Conservation (phyloP, 495 filamentous ascomycete genomes). For the Aspergillus carlsbadensis region DNA sequence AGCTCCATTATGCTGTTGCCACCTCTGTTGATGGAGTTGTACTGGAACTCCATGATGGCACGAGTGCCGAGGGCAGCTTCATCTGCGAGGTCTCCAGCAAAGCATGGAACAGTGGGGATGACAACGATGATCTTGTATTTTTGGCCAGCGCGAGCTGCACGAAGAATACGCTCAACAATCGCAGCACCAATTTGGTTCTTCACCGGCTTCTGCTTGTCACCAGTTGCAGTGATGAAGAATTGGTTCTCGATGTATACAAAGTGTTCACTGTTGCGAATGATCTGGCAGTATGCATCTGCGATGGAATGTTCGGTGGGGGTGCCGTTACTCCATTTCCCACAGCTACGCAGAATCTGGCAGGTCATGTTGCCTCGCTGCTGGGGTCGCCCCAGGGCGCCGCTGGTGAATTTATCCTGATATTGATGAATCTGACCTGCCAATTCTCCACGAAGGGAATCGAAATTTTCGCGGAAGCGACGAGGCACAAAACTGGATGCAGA, state of each 20-base stretch:
- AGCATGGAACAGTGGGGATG: conserved; percentile 86
- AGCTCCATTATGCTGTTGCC: conserved; percentile 83
- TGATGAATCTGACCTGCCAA: conserved; percentile 50
- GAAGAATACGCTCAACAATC: conserved; percentile 84
- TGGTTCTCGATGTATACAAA: conserved; percentile 97
- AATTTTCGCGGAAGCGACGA: conserved; percentile 35
- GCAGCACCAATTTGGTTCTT: conserved; percentile 84
- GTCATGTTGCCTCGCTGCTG: conserved; percentile 50
- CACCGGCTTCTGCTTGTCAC: conserved; percentile 72
- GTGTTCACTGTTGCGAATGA: conserved; percentile 77
- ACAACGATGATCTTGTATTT: conserved; percentile 82
- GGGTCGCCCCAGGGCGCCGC: conserved; percentile 20
- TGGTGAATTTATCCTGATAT: conserved; percentile 41
- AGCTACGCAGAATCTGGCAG: conserved; percentile 69
- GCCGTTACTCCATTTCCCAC: conserved; percentile 71
- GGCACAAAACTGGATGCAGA: conserved; percentile 19
- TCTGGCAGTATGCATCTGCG: conserved; percentile 80
- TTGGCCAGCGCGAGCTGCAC: conserved; percentile 67
- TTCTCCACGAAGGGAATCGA: conserved; percentile 42
- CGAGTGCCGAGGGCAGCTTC: conserved; percentile 81
- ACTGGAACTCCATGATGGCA: conserved; percentile 96
- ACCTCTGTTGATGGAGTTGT: conserved; percentile 85
- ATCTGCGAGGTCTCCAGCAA: conserved; percentile 81
- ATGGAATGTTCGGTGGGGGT: conserved; percentile 78
- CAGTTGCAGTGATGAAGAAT: conserved; percentile 94